Evolutionary conservation across 116 monocot genomes (phyloP), one percentile per base, ranked within the genome.

Genomic region (Phalaenopsis hybrid): DNA sequence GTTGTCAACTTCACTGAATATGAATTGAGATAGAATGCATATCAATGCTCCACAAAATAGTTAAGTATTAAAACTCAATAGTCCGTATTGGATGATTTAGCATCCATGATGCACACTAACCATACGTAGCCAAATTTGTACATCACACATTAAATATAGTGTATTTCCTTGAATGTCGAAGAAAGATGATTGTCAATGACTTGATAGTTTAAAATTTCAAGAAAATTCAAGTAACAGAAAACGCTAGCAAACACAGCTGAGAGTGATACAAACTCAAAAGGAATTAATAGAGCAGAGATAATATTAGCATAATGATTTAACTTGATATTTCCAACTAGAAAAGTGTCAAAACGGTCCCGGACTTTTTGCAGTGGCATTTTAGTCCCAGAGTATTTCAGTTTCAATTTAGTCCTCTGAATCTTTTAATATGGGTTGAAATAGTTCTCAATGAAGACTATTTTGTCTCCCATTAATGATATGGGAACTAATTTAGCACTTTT

Each of bases 81-180:
- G 69, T 69, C 7, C 6, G 31, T 69, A 31, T 31, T 69, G 23
- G 28, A 69, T 69, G 33, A 69, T 33, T 69, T 69, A 31, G 1
- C 72, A 72, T 33, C 17, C 72, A 72, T 72, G 72, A 72, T 72
- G 13, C 72, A 72, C 63, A 63, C 63, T 72, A 33, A 28, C 16
- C 72, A 72, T 15, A 72, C 1, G n/a, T n/a, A 37, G 8, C 10
- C 11, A 72, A 72, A 28, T 33, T 0, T 15, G 33, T 50, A 50
- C 23, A 69, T 69, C 69, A 33, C 11, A 4, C 37, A 37, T 37
- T 13, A 72, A 72, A 72, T 33, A 37, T 37, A 12, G 37, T 55
- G 34, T 72, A 72, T 72, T 34, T 34, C 25, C 34, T 2, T 72
- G 12, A 33, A 72, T 72, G 12, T 28, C 15, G 34, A 6, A 12